phyloP scores from a whole-genome alignment of 179 eudicot species.

The Heliamphora pulchella region DNA sequence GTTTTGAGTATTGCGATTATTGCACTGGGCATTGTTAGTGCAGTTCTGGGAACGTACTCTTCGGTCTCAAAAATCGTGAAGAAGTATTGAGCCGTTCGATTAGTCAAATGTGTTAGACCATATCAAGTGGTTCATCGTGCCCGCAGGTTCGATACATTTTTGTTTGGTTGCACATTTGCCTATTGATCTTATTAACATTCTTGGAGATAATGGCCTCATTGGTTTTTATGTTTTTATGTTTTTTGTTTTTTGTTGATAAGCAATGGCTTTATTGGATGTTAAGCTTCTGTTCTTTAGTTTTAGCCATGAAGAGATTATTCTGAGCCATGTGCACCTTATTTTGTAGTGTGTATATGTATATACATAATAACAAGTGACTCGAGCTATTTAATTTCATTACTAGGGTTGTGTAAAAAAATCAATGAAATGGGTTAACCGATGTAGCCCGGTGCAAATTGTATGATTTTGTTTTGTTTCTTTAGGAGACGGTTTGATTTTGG shows the following conservation, averaged over 20 bases:
- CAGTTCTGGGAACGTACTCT: slow-evolving; percentile 59
- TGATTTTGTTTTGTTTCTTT: too few relatives aligned
- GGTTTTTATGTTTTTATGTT: too few relatives aligned
- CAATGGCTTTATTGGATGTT: too few relatives aligned
- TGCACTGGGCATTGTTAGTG: slow-evolving; percentile 45
- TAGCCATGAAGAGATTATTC: neutral
- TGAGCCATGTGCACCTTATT: too few relatives aligned
- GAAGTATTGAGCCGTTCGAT: slow-evolving; percentile 18
- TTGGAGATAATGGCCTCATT: neutral
- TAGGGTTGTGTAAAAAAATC: too few relatives aligned
- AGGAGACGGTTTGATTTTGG: too few relatives aligned
- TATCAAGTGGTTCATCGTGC: neutral
- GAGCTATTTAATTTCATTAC: neutral
- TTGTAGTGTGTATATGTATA: too few relatives aligned
- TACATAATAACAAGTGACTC: neutral
- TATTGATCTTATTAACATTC: neutral
- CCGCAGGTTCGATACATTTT: too few relatives aligned
- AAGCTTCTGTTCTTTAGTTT: neutral
- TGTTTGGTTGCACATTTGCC: neutral
- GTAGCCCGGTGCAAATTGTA: too few relatives aligned
- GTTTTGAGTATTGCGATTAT: slow-evolving; percentile 36
- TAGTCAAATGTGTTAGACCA: neutral
- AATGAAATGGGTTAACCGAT: too few relatives aligned
- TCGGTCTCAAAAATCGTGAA: slow-evolving; percentile 32
- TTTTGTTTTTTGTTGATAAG: too few relatives aligned